These are phyloP conservation scores for Pyricularia sp. DNA, from an alignment of 2,329 filamentous ascomycete species.

Conservation along the genomic window DNA sequence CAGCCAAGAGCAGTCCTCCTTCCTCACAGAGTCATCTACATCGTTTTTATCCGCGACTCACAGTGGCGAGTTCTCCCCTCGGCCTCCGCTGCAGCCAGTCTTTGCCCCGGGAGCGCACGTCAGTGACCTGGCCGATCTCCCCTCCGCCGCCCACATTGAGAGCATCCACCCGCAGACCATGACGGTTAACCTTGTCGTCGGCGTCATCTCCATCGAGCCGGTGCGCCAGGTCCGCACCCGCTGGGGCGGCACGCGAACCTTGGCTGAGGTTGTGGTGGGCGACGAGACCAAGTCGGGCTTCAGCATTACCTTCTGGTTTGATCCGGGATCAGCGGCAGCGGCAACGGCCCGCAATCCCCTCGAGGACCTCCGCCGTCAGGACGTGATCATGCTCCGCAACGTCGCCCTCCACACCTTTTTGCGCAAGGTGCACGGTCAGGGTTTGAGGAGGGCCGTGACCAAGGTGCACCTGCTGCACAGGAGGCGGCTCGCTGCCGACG, in stretches of 20 bases:
- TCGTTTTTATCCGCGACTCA: constrained; percentile 24
- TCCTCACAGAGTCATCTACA: constrained; percentile 18
- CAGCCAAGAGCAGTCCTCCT: constrained; percentile 15
- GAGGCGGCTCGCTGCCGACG: constrained; percentile 35
- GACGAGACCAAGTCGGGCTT: constrained; percentile 79
- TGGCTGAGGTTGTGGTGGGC: constrained; percentile 68
- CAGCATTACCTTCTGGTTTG: constrained; percentile 72
- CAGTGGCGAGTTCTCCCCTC: constrained; percentile 1
- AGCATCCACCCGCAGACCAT: constrained; percentile 67
- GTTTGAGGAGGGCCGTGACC: constrained; percentile 58
- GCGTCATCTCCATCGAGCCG: constrained; percentile 58
- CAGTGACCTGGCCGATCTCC: constrained; percentile 56
- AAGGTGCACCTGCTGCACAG: constrained; percentile 54
- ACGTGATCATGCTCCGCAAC: constrained; percentile 69
- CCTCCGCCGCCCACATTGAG: constrained; percentile 49
- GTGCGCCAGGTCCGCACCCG: constrained; percentile 56
- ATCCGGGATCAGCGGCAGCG: constrained; percentile 8
- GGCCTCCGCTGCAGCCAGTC: constrained; percentile 9
- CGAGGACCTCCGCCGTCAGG: constrained; percentile 47
- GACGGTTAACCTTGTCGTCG: constrained; percentile 70
- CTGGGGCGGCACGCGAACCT: constrained; percentile 46
- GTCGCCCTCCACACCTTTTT: constrained; percentile 66
- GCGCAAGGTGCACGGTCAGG: constrained; percentile 72
- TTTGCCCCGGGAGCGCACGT: constrained; percentile 25
- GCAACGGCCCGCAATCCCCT: constrained; percentile 19